Percentiles rank a stretch among this genome's conserved stretches.
These are phyloP conservation scores for Funneliformis geosporum DNA, from an alignment of 192 early-diverging fungal genomes.

Conservation along the genomic window DNA sequence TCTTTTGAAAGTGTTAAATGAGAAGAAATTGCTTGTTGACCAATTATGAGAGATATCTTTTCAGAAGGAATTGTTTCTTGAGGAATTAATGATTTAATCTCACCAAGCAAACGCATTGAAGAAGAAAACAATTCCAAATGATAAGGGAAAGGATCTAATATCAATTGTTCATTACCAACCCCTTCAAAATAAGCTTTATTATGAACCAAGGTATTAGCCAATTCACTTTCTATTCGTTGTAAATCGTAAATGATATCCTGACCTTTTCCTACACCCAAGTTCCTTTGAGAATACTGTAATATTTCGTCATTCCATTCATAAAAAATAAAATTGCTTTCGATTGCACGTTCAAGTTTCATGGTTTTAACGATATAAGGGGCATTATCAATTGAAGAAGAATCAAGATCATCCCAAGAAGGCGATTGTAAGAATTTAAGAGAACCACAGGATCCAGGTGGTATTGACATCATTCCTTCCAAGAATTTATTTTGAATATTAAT, in stretches of 20 bases:
- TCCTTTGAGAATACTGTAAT: constrained; percentile 29
- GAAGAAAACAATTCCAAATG: constrained; percentile 31
- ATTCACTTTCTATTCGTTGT: constrained; percentile 22
- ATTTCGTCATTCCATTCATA: constrained; percentile 24
- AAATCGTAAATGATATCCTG: constrained; percentile 24
- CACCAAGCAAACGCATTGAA: neutral
- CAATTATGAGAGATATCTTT: constrained; percentile 3
- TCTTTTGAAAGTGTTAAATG: neutral
- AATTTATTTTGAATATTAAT: constrained; percentile 35
- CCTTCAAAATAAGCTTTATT: constrained; percentile 24
- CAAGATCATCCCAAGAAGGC: neutral
- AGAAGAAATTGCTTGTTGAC: neutral
- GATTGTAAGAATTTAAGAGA: constrained; percentile 29
- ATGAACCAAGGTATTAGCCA: constrained; percentile 10
- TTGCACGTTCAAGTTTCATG: neutral
- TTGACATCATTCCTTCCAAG: constrained; percentile 13
- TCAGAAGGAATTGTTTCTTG: constrained; percentile 29
- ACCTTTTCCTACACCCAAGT: constrained; percentile 14
- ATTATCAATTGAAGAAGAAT: neutral
- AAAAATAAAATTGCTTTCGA: neutral
- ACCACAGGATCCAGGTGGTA: neutral
- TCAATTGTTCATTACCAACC: neutral
- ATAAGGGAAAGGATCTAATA: constrained; percentile 24
- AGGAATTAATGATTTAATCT: constrained; percentile 22
- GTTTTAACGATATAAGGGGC: constrained; percentile 1